A percentile compares a stretch with the other conserved stretches of the same genome.
Evolutionary conservation across 352 stramenopile genomes (phyloP).

Genomic region (Globisporangium irregulare): DNA sequence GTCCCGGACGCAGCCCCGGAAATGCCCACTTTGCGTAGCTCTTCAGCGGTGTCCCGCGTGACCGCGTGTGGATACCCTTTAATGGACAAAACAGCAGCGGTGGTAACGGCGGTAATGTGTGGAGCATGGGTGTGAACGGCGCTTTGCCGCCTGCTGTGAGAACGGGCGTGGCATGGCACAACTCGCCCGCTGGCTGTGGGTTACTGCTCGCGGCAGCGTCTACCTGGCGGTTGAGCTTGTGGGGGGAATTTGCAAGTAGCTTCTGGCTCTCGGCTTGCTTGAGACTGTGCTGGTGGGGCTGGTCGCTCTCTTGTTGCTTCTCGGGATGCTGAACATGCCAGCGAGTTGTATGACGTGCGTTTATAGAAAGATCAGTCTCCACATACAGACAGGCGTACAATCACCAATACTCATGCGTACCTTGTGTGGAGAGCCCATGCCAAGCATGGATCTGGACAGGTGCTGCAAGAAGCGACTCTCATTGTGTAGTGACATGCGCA

Average conservation of each 20-base stretch:
- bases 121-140: conserved; percentile 19
- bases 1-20: conserved; percentile 52
- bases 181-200: background rate
- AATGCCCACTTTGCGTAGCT: conserved; percentile 49
- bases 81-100: conserved; percentile 52
- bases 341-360: background rate
- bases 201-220: background rate
- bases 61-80: conserved; percentile 31
- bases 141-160: conserved; percentile 10
- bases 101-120: conserved; percentile 48
- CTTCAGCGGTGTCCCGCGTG: conserved; percentile 42
- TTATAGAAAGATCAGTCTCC: conserved; percentile 6
- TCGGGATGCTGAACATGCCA: conserved; percentile 17
- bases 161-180: conserved; percentile 13
- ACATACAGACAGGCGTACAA: background rate
- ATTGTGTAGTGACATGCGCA: conserved; percentile 65
- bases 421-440: conserved; percentile 43
- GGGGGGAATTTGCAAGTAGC: conserved; percentile 21
- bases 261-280: conserved; percentile 28
- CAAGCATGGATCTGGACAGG: conserved; percentile 65
- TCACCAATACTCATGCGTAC: conserved; percentile 16
- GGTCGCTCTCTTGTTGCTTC: conserved; percentile 11
- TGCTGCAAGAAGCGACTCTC: conserved; percentile 64
- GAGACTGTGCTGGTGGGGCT: conserved; percentile 25
- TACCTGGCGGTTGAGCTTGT: background rate